phyloP scores from a whole-genome alignment of 805 yeast species.

The Pichia phayaonensis region DNA sequence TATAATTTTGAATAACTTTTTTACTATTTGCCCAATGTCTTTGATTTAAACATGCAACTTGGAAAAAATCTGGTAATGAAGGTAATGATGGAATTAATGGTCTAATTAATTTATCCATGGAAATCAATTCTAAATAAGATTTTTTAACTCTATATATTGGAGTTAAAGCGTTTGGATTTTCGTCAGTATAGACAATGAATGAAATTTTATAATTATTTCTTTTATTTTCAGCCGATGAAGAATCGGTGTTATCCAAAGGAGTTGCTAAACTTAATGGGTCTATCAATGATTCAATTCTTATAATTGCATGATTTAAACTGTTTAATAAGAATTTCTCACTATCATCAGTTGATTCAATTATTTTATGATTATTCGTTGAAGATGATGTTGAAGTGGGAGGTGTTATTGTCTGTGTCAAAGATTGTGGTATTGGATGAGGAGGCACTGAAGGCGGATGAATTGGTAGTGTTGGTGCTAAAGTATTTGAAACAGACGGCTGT shows the following conservation, averaged over 20 bases:
- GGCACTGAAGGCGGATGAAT: not conserved
- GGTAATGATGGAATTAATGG: conserved; percentile 28
- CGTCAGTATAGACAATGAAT: conserved; percentile 57
- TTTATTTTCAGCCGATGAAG: conserved; percentile 16
- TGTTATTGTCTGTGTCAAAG: not conserved
- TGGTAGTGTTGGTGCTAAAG: conserved; percentile 1
- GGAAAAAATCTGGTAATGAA: conserved; percentile 24
- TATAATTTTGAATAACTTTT: conserved; percentile 24
- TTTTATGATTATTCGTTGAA: not conserved
- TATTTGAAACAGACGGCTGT: not conserved
- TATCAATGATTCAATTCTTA: conserved; percentile 25
- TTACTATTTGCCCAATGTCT: conserved; percentile 29
- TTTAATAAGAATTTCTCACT: conserved; percentile 23
- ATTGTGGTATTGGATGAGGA: not conserved
- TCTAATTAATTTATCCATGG: conserved; percentile 55
- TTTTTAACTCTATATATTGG: conserved; percentile 62
- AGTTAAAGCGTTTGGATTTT: conserved; percentile 46
- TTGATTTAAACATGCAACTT: conserved; percentile 22
- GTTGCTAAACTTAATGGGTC: conserved; percentile 21
- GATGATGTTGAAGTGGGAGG: not conserved
- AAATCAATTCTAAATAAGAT: conserved; percentile 47
- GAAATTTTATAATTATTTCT: conserved; percentile 53
- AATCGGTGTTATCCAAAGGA: conserved; percentile 15
- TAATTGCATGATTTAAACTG: conserved; percentile 23
- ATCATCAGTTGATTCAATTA: conserved; percentile 3